Conservation (phyloP, 177 flowering plant genomes). For the Vitis hybrid region DNA sequence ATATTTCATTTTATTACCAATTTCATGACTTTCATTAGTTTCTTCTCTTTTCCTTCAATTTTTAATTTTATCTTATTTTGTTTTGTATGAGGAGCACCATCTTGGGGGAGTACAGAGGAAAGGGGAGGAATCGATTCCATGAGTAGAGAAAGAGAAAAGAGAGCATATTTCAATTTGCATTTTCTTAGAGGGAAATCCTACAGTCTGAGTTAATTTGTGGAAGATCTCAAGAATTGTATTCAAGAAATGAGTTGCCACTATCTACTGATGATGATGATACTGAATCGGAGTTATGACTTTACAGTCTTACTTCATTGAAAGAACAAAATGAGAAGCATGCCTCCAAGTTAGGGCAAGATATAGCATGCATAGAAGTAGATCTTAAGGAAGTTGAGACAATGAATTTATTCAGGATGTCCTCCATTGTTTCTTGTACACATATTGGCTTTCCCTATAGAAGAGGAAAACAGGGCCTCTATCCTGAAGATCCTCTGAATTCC, state of each 20-base stretch:
- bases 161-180: too few species aligned
- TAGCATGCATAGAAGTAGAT: conserved; percentile 68
- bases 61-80: too few species aligned
- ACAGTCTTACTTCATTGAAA: conserved; percentile 62
- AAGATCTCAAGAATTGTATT: conserved; percentile 36
- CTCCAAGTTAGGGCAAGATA: conserved; percentile 52
- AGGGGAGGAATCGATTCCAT: too few species aligned
- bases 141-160: too few species aligned
- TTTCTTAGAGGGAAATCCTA: conserved; percentile 55
- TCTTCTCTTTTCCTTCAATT: too few species aligned
- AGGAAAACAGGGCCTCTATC: conserved; percentile 14
- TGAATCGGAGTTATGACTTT: conserved; percentile 72
- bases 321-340: conserved; percentile 67
- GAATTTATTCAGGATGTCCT: conserved; percentile 21
- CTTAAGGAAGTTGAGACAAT: conserved; percentile 67
- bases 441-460: conserved; percentile 12
- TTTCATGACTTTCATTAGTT: too few species aligned
- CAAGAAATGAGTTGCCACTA: conserved; percentile 35
- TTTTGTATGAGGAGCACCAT: too few species aligned
- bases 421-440: conserved; percentile 14
- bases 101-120: too few species aligned
- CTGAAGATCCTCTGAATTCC: conserved; percentile 19
- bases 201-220: conserved; percentile 58
- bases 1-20: too few species aligned
- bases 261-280: conserved; percentile 58